Percentiles rank a stretch among this genome's conserved stretches.
Conservation (phyloP, 768 basidiomycete genomes). For the Ramaria sp. region DNA sequence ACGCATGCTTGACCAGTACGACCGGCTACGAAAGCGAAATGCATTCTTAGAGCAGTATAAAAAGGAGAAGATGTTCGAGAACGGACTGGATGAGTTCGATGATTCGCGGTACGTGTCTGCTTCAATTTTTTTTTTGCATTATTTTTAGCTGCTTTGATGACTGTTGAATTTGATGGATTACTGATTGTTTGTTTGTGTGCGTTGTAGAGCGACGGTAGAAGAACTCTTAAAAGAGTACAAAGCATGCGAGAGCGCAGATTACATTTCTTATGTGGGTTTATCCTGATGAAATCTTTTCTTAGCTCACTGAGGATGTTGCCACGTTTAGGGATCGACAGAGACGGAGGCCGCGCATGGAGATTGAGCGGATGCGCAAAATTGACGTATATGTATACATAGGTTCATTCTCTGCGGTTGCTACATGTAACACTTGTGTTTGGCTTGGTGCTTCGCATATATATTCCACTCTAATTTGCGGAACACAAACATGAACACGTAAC, state of each 20-base stretch:
- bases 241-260: constrained; percentile 91
- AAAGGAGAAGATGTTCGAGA: constrained; percentile 91
- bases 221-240: constrained; percentile 90
- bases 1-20: constrained; percentile 93
- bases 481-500: too few species aligned
- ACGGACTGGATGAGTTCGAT: constrained; percentile 91
- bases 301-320: too few species aligned
- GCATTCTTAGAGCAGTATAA: constrained; percentile 98
- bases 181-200: not conserved
- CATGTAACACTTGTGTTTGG: not conserved
- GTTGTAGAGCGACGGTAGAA: constrained; percentile 65
- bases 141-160: too few species aligned
- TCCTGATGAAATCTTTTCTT: not conserved
- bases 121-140: too few species aligned
- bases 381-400: not conserved
- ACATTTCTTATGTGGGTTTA: constrained; percentile 76
- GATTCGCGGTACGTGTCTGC: constrained; percentile 83
- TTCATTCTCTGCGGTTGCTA: not conserved
- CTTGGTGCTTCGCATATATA: not conserved
- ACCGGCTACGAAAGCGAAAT: constrained; percentile 73
- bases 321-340: constrained; percentile 1
- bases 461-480: too few species aligned
- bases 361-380: not conserved
- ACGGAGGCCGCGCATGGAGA: not conserved
- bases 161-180: too few species aligned